Evolutionary conservation across 2,329 filamentous ascomycete genomes (phyloP), one percentile per base, ranked within the genome.

Genomic region (Pezicula neosporulosa): DNA sequence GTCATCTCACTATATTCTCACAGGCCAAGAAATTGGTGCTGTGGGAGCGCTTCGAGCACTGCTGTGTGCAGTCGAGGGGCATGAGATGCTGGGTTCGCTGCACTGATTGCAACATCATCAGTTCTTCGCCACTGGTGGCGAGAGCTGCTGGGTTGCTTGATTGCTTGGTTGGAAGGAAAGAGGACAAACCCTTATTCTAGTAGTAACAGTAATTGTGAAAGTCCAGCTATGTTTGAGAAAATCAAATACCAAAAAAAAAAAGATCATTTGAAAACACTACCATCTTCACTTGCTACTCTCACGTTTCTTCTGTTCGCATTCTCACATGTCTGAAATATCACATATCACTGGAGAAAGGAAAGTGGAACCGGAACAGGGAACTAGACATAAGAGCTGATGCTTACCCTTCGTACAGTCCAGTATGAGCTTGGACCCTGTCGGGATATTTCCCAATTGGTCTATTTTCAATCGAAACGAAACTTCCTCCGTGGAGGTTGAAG

Each of bases 1-100:
- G 47, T 62, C 62, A 63, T 63, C 60, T 59, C 61, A 63, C 61
- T 63, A 59, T 58, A 60, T 63, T 56, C 58, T 53, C 52, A 56
- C 46, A 47, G 16, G 21, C 30, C 27, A 41, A 33, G 42, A 44
- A 30, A 44, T 6, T 21, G 18, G 42, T 21, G 8, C 27, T 30
- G 27, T 13, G 24, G 37, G 24, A 42, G 47, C 21, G 18, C 36
- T n/a, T 16, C 36, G 15, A 18, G 19, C 16, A 16, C 47, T 33
- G 36, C 47, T 42, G 38, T 42, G 38, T n/a, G 36, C 47, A 13
- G 33, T 42, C 12, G 21, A 35, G 12, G n/a, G 19, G 36, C 9
- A 42, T 48, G 47, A 48, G 47, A 48, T 48, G 47, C 47, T 48
- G 47, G 47, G 16, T 48, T 48, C 37, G 37, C 42, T 44, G 42